Evolutionary conservation across 2,329 filamentous ascomycete genomes (phyloP), one percentile per base, ranked within the genome.

Genomic region (Fusarium mundagurra): DNA sequence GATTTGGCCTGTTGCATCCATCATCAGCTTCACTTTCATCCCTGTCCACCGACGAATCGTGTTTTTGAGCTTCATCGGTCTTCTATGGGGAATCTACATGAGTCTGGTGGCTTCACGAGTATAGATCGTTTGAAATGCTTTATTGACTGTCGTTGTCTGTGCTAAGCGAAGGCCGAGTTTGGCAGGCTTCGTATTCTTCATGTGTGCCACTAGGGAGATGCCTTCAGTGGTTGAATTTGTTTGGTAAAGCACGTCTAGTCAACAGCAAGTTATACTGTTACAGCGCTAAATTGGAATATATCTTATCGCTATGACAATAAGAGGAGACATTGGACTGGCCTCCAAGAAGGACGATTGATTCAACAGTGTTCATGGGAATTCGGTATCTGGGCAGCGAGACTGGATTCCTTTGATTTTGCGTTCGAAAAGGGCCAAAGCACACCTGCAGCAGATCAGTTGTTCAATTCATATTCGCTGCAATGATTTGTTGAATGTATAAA

Each of bases 31-130:
- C 73, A 84, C 79, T 64, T 86, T 84, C 50, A 80, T 88, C 8
- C 86, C 86, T 1, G 85, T 87, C n/a, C 84, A 88, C 60, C 81
- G 82, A 50, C 82, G 86, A 41, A 85, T 88, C 63, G 83, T 87
- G 41, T 88, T 87, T 75, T 80, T 88, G 55, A 87, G 84, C 69
- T 84, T 86, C 61, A 78, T 88, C 24, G 86, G 86, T 4, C 76
- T 88, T 29, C 70, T 87, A 10, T 88, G 86, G 86, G 86, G 86
- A 14, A 84, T 87, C 38, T 88, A 87, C 76, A 85, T 88, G 84
- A 86, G 85, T 66, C 74, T 88, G 38, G 83, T 87, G 14, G 86
- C 85, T 27, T 82, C 83, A 10, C 77, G 81, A 39, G 84, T 86
- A 36, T 86, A 71, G 62, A 11, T 38, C 8, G 3, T 34, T 36